Base-by-base conservation (phyloP, 192 early-diverging fungal genomes). In the Umbelopsis sp. region DNA sequence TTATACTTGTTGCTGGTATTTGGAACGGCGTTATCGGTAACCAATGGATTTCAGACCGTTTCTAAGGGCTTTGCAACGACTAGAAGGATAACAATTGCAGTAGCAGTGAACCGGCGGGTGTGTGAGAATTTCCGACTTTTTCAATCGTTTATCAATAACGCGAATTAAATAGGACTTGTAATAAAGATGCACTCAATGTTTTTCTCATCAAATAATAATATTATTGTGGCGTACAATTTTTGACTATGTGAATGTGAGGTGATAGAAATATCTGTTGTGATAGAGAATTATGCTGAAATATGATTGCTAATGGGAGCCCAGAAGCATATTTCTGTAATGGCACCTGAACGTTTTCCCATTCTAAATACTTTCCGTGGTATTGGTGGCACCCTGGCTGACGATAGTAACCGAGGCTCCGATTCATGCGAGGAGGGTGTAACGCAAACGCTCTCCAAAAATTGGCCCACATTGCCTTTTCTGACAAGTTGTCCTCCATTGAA, bases 381-480 rank as follows among this genome's bases (percentile, higher is more conserved):
- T 48, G 2, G 46, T 48, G 48, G 48, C 48, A 49, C 4, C 4
- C 18, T 49, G 48, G 15, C 48, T 49, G 48, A 16, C 48, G 37
- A 41, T 41, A 9, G n/a, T 41, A 6, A 10, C 37, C 37, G 37
- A 41, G 37, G 37, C 37, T 10, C 21, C 22, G 51, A 25, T 52
- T 23, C 12, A 20, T 5, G 22, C 51, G 51, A 52, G 50, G 8
- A 22, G 21, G 0, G 51, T 52, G 51, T 52, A 52, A 52, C 51
- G 11, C n/a, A 25, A 23, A 13, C 2, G 10, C n/a, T 25, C 2
- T 23, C 11, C 25, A 52, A 52, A n/a, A 25, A 1, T 37, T 25
- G 10, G 16, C 25, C 55, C 55, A 61, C 55, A 61, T 61, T 61
- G 1, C 55, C 55, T 61, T 61, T 52, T 52, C 4, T 25, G 51